These are phyloP conservation scores for Boletus coccyginus DNA, from an alignment of 768 basidiomycete genomes.

Conservation along the genomic window DNA sequence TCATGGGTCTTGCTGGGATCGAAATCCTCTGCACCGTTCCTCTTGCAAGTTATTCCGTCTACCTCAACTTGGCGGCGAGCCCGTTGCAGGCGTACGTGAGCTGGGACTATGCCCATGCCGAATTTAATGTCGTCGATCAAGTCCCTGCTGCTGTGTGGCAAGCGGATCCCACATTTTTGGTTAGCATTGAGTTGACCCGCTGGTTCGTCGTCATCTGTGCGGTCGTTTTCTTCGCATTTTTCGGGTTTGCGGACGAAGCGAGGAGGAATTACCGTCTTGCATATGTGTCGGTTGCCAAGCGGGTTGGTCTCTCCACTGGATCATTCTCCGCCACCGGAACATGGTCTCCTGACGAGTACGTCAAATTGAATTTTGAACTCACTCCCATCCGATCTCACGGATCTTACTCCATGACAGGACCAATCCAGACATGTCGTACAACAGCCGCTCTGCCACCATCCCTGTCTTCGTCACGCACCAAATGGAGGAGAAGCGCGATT, in stretches of 20 bases:
- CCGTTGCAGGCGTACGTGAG: constrained; percentile 38
- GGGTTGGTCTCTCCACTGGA: constrained; percentile 32
- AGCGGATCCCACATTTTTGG: constrained; percentile 4
- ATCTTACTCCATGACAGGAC: constrained; percentile 9
- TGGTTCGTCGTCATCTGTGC: constrained; percentile 49
- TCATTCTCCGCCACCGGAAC: constrained; percentile 21
- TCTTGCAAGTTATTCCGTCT: constrained; percentile 36
- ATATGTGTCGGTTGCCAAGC: constrained; percentile 36
- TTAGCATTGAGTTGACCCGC: constrained; percentile 41
- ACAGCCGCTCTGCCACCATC: constrained; percentile 22
- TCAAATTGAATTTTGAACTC: background rate
- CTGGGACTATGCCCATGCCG: constrained; percentile 46
- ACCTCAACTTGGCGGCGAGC: constrained; percentile 30
- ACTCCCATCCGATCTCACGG: background rate
- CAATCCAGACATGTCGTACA: constrained; percentile 23
- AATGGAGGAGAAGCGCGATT: constrained; percentile 46
- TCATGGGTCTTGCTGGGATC: constrained; percentile 52
- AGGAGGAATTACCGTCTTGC: constrained; percentile 50
- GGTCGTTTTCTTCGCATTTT: constrained; percentile 63
- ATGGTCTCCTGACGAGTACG: constrained; percentile 28
- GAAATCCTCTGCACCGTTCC: constrained; percentile 42
- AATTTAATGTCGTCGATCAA: constrained; percentile 38
- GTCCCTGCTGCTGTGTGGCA: constrained; percentile 44
- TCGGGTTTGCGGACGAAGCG: constrained; percentile 70
- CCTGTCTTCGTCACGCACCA: constrained; percentile 41